Conservation (phyloP, 306 rosid species). For the Medicago lupulina region DNA sequence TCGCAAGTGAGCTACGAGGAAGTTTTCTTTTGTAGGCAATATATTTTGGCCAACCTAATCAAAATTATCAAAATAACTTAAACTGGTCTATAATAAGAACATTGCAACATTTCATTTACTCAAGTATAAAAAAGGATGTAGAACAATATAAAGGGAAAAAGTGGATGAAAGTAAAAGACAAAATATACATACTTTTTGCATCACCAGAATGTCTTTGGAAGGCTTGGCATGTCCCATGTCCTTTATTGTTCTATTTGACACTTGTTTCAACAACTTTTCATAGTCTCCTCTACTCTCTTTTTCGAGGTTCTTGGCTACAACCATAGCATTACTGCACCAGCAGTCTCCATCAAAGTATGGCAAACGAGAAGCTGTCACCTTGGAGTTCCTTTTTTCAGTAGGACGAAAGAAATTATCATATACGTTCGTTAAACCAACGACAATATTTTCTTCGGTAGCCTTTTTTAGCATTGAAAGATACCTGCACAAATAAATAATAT, state of each 20-base stretch:
- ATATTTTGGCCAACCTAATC: too few species aligned
- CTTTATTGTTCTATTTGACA: slow-evolving; percentile 55
- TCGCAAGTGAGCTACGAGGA: too few species aligned
- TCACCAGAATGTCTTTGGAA: slow-evolving; percentile 64
- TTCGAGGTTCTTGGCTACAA: slow-evolving; percentile 43
- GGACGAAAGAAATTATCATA: slow-evolving; percentile 57
- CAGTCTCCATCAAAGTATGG: slow-evolving; percentile 84
- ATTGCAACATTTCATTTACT: slow-evolving; percentile 14
- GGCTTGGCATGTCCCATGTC: slow-evolving; percentile 58
- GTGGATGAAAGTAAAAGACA: slow-evolving; percentile 7
- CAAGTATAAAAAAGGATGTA: slow-evolving; percentile 7
- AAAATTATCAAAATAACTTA: too few species aligned
- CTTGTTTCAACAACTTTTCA: slow-evolving; percentile 16
- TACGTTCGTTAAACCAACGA: slow-evolving; percentile 53
- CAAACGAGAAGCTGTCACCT: slow-evolving; percentile 64
- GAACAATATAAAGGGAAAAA: too few species aligned
- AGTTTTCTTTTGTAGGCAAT: too few species aligned
- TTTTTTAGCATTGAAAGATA: slow-evolving; percentile 58
- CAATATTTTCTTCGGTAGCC: slow-evolving; percentile 63
- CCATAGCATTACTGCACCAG: slow-evolving; percentile 59
- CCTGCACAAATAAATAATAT: slow-evolving; percentile 49
- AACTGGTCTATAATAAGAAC: too few species aligned
- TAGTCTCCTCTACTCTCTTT: slow-evolving; percentile 38
- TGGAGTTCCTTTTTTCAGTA: slow-evolving; percentile 41
- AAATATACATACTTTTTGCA: slow-evolving; percentile 55